Evolutionary conservation across 2,329 filamentous ascomycete species (phyloP).

Genomic region (Tolypocladium nubicola): DNA sequence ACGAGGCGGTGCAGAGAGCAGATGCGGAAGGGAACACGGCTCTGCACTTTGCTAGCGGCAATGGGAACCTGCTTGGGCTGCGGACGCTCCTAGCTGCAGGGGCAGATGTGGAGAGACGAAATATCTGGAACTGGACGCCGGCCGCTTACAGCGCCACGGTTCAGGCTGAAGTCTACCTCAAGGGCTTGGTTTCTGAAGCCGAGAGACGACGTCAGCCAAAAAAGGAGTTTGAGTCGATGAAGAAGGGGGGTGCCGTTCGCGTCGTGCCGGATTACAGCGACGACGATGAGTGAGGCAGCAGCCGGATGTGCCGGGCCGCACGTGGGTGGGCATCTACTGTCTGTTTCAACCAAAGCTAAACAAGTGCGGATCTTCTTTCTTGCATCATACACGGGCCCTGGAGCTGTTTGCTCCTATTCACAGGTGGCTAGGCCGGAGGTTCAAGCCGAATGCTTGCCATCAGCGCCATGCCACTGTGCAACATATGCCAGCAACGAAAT

Average conservation of each 20-base stretch:
- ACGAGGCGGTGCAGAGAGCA: slow-evolving; percentile 40
- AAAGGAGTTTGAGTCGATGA: slow-evolving; percentile 30
- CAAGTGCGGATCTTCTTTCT: background rate
- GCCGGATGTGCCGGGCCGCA: background rate
- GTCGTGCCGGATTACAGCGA: slow-evolving; percentile 31
- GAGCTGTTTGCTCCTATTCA: background rate
- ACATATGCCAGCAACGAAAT: background rate
- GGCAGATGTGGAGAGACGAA: slow-evolving; percentile 61
- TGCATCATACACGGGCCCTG: background rate
- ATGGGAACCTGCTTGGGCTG: slow-evolving; percentile 68
- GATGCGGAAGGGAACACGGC: slow-evolving; percentile 77
- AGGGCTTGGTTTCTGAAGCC: slow-evolving; percentile 61
- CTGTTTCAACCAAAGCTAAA: background rate
- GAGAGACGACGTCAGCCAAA: slow-evolving; percentile 40
- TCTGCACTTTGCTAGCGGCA: slow-evolving; percentile 75
- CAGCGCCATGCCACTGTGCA: background rate
- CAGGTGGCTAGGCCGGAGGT: background rate
- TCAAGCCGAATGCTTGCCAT: background rate
- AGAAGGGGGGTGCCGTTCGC: slow-evolving; percentile 31
- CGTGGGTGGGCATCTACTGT: background rate
- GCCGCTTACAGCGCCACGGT: slow-evolving; percentile 75
- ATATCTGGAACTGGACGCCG: slow-evolving; percentile 72
- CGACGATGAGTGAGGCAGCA: slow-evolving; percentile 17
- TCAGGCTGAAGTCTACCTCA: slow-evolving; percentile 77
- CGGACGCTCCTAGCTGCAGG: slow-evolving; percentile 69